Evolutionary conservation across 2,329 filamentous ascomycete species (phyloP), one percentile per base, ranked within the genome.

Genomic region (Penicillium concentricum): DNA sequence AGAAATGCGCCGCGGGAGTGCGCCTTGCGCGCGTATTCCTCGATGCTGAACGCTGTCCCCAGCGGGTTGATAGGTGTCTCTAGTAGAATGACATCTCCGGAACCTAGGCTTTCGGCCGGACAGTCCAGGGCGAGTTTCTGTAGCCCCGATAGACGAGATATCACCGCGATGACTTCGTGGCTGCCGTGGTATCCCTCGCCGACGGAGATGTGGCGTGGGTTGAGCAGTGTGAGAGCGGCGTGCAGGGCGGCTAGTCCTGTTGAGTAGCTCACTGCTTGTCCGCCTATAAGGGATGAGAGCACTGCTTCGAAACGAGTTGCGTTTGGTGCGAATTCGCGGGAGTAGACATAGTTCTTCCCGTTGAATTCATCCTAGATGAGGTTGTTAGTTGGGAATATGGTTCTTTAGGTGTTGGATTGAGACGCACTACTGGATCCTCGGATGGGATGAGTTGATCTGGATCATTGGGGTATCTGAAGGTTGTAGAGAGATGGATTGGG

Each of bases 21-120:
- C 1, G 93, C 92, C 61, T 84, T 82, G 1, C 82, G 79, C 0
- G 90, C 89, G 72, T 88, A 95, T 52, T 78, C 75, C 24, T 79
- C 78, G 32, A 97, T 84, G 66, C 89, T 80, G 63, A 84, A 86
- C 0, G 91, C 91, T 69, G 88, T 86, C 42, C 93, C 93, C 0
- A 87, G 88, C 0, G 93, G 93, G 75, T 97, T 97, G 39, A 96
- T 79, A 0, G 93, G 93, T 8, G 92, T 97, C 78, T 97, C 93
- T 46, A 97, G 80, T 71, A 96, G 90, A 50, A 97, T 81, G 4
- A 97, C 78, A 72, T 97, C 92, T 2, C 58, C 56, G 6, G 84
- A 76, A 16, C 84, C 81, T 2, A 97, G 80, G 32, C 84, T 83
- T 44, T 84, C 83, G 12, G 81, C 78, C 12, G 85, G 79, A 68